Conservation (phyloP, 306 rosid species). For the Ziziphus jujuba region DNA sequence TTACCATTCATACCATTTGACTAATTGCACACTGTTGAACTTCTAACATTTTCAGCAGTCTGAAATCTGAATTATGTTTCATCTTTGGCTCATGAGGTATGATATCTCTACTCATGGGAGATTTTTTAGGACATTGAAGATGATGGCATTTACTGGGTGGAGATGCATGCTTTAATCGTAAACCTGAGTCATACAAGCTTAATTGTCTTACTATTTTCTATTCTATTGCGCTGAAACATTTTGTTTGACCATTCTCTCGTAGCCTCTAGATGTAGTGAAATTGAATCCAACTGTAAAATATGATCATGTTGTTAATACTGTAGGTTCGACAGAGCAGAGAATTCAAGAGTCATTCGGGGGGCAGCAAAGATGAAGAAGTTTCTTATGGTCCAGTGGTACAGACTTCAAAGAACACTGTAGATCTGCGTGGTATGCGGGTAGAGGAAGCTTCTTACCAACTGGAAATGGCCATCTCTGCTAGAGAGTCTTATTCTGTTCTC, state of each 20-base stretch:
- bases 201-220: too few relatives aligned
- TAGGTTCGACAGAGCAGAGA: conserved; percentile 45
- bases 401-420: conserved; percentile 86
- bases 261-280: not conserved
- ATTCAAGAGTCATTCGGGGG: conserved; percentile 27
- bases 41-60: not conserved
- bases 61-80: not conserved
- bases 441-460: conserved; percentile 78
- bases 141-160: too few relatives aligned
- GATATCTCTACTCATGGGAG: too few relatives aligned
- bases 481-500: conserved; percentile 72
- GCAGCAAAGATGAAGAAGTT: conserved; percentile 34
- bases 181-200: not conserved
- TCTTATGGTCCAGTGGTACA: conserved; percentile 67
- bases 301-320: conserved; percentile 22
- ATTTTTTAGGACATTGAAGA: too few relatives aligned
- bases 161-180: not conserved
- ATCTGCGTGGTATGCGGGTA: conserved; percentile 79
- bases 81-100: too few relatives aligned
- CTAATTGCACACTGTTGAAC: not conserved
- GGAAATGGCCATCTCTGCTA: conserved; percentile 61
- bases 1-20: not conserved
- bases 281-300: not conserved
- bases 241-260: not conserved
- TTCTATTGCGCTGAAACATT: too few relatives aligned